Conservation (phyloP, 2,329 filamentous ascomycete genomes). For the Ophiostoma himal-ulmi region DNA sequence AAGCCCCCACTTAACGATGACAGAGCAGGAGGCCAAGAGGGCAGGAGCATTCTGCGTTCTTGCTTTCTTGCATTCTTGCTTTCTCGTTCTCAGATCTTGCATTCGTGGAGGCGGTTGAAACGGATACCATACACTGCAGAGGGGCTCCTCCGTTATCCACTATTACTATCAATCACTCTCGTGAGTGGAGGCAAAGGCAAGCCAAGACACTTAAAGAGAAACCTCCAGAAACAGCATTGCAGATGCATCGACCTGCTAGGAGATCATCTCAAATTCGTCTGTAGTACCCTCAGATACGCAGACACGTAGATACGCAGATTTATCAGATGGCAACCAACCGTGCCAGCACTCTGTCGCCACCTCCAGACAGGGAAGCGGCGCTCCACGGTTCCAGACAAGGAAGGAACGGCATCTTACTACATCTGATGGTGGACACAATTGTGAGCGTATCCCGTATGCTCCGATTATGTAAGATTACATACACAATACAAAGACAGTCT, state of each 20-base stretch:
- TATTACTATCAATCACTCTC: background rate
- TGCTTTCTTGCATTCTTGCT: background rate
- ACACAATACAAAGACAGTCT: background rate
- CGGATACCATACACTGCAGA: background rate
- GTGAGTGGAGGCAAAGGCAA: background rate
- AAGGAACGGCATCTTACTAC: background rate
- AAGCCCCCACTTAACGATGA: background rate
- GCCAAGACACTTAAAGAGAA: background rate
- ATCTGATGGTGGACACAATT: background rate
- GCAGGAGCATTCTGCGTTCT: slow-evolving; percentile 1
- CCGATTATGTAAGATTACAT: background rate
- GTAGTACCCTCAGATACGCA: background rate
- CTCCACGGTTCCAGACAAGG: background rate
- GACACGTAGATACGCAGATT: too few relatives aligned
- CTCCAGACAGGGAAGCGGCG: background rate
- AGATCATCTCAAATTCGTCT: background rate
- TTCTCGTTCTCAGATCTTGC: background rate
- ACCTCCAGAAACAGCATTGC: background rate
- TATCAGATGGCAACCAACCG: background rate
- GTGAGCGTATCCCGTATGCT: background rate
- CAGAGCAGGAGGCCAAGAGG: background rate
- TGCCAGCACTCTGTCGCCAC: background rate
- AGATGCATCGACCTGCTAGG: background rate
- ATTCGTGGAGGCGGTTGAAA: background rate
- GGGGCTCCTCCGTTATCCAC: background rate